Conservation (phyloP, 1,139 yeast species). For the Suhomyces yuchorum region DNA sequence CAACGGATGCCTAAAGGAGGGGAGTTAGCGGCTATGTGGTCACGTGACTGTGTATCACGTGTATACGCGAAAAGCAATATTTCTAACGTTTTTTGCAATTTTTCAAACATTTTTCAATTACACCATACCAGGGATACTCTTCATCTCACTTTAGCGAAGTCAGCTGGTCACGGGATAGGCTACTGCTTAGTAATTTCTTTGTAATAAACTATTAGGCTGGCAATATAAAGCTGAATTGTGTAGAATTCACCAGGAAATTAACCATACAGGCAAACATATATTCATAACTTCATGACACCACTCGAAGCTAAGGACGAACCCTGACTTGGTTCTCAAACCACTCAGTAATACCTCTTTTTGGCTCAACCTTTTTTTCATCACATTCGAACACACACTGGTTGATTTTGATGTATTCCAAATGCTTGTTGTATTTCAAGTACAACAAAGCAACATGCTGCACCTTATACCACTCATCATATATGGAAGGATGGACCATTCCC, state of each 20-base stretch:
- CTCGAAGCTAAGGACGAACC: neutral
- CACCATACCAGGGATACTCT: too few species aligned
- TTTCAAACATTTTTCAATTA: too few species aligned
- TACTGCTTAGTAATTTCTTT: too few species aligned
- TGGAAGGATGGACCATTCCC: constrained; percentile 55
- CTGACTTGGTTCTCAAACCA: constrained; percentile 39
- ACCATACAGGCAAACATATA: too few species aligned
- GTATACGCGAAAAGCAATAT: too few species aligned
- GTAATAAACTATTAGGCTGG: too few species aligned
- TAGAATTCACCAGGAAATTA: too few species aligned
- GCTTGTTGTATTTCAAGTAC: constrained; percentile 29
- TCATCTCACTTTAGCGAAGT: too few species aligned
- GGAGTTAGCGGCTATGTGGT: neutral
- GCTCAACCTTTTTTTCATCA: constrained; percentile 21
- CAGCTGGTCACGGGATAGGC: too few species aligned
- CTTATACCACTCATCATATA: constrained; percentile 59
- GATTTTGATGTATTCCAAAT: constrained; percentile 47
- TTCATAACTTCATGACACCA: too few species aligned
- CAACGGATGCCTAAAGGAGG: neutral
- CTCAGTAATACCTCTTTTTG: constrained; percentile 25
- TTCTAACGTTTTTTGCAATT: too few species aligned
- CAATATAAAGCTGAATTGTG: too few species aligned
- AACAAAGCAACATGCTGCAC: constrained; percentile 55
- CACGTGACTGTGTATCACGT: neutral
- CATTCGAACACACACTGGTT: constrained; percentile 39